Evolutionary conservation across 495 filamentous ascomycete genomes (phyloP).

Genomic region (Ascodesmis nigricans): DNA sequence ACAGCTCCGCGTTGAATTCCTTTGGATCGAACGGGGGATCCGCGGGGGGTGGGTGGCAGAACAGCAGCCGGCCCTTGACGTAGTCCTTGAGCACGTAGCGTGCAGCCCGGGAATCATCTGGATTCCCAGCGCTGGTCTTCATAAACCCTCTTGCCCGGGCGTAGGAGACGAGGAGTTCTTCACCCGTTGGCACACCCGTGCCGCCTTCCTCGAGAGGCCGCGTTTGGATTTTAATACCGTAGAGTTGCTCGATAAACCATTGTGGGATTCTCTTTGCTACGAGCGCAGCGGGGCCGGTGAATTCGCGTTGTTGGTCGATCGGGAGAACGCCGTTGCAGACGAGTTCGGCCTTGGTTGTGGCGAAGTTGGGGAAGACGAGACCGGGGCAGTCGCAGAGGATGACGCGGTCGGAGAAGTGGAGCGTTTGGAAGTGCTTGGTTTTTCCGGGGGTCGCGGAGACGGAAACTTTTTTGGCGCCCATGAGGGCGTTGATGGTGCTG

Average conservation of each 20-base stretch:
- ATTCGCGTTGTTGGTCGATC: constrained; percentile 92
- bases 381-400: constrained; percentile 96
- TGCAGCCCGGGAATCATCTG: constrained; percentile 82
- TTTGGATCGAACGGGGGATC: constrained; percentile 39
- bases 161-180: constrained; percentile 71
- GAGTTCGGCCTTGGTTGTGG: constrained; percentile 85
- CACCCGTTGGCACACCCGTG: constrained; percentile 66
- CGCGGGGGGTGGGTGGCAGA: constrained; percentile 68
- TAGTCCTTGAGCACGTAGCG: constrained; percentile 90
- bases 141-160: constrained; percentile 74
- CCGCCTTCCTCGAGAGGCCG: constrained; percentile 83
- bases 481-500: constrained; percentile 93
- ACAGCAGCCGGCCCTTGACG: constrained; percentile 85
- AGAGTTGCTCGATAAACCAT: constrained; percentile 68
- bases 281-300: constrained; percentile 64
- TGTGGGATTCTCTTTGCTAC: constrained; percentile 87
- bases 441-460: constrained; percentile 95
- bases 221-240: constrained; percentile 70
- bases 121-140: constrained; percentile 66
- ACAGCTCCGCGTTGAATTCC: constrained; percentile 76
- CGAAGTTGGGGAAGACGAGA: constrained; percentile 96
- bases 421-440: constrained; percentile 98
- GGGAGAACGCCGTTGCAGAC: constrained; percentile 90
- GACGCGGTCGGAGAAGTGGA: constrained; percentile 72
- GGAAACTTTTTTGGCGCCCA: constrained; percentile 94